Evolutionary conservation across 2,329 filamentous ascomycete species (phyloP).

Genomic region (Botrytis deweyae): DNA sequence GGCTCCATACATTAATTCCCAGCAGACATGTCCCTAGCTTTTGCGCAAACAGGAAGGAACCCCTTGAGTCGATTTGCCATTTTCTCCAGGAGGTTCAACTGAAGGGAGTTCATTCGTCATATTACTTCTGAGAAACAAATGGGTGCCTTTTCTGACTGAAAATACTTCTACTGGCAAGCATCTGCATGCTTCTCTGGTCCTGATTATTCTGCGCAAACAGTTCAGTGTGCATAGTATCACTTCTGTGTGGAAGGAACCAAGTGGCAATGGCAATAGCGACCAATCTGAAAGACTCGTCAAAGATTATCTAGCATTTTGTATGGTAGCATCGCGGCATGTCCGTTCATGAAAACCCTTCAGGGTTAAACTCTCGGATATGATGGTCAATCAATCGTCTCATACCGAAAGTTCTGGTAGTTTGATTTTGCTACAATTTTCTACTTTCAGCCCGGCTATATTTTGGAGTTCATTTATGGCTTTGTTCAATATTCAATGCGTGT

Average conservation of each 20-base stretch:
- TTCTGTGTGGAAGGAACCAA: background rate
- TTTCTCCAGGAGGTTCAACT: background rate
- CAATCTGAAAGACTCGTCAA: background rate
- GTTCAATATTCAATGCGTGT: background rate
- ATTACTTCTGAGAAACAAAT: background rate
- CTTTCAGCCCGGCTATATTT: background rate
- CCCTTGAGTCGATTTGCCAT: background rate
- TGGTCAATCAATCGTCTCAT: background rate
- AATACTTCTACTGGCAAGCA: background rate
- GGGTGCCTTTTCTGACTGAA: background rate
- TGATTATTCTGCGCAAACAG: background rate
- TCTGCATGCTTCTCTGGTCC: background rate
- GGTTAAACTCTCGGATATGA: background rate
- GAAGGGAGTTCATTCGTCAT: background rate
- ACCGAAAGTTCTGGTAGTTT: background rate
- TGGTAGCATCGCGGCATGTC: no score
- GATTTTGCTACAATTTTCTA: background rate
- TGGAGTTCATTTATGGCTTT: background rate
- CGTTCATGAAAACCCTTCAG: background rate
- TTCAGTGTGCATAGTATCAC: background rate
- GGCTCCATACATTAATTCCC: background rate
- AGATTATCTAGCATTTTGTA: background rate
- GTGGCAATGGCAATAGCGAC: background rate
- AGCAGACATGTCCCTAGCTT: background rate
- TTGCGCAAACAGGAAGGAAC: background rate